These are phyloP conservation scores for Mucor velutinosus DNA, from an alignment of 371 early-diverging fungal species.

Conservation along the genomic window DNA sequence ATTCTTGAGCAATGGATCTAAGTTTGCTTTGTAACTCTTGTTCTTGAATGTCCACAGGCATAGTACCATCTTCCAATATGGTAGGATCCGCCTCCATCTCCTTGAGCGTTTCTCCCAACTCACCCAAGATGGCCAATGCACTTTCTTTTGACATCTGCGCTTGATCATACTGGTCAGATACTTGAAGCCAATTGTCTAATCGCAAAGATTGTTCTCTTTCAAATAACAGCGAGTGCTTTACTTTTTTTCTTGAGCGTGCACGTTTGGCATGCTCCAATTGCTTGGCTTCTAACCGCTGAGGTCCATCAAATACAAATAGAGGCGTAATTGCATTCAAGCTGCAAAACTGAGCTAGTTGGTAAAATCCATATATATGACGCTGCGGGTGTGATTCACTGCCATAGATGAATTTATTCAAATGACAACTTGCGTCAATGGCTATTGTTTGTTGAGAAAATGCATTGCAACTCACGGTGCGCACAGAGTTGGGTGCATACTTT, in stretches of 20 bases:
- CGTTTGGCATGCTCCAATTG: constrained; percentile 45
- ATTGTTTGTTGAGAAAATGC: constrained; percentile 43
- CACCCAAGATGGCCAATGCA: constrained; percentile 15
- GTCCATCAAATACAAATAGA: constrained; percentile 67
- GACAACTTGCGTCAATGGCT: constrained; percentile 65
- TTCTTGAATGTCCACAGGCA: neutral
- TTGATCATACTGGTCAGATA: constrained; percentile 17
- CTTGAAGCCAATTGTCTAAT: constrained; percentile 34
- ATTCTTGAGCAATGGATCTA: constrained; percentile 22
- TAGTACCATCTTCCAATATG: neutral
- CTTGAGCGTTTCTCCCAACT: constrained; percentile 22
- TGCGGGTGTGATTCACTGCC: constrained; percentile 51
- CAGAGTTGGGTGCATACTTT: constrained; percentile 50
- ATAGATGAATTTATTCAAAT: constrained; percentile 57
- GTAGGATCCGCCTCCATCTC: constrained; percentile 5
- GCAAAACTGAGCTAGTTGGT: constrained; percentile 48
- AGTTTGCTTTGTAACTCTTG: constrained; percentile 20
- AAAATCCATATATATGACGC: constrained; percentile 59
- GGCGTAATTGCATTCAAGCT: constrained; percentile 52
- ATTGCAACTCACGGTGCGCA: constrained; percentile 35
- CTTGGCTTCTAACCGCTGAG: constrained; percentile 51
- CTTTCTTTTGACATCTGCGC: neutral
- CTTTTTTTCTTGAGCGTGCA: constrained; percentile 32
- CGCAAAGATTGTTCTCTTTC: constrained; percentile 36
- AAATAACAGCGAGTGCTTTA: constrained; percentile 28